phyloP scores from a whole-genome alignment of 345 rosid species.

The Hibiscus mutabilis region DNA sequence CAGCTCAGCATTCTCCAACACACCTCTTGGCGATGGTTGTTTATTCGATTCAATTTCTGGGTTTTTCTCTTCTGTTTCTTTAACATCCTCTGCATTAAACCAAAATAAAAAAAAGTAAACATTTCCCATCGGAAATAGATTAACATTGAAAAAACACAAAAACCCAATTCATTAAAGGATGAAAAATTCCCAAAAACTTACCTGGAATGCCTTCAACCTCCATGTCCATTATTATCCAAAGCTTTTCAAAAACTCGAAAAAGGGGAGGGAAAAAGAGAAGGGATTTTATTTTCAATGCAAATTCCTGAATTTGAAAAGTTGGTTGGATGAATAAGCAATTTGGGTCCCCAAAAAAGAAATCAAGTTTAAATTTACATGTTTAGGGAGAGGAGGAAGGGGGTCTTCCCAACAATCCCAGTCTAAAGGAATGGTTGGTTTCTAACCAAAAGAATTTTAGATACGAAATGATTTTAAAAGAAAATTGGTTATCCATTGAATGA shows the following conservation, averaged over 20 bases:
- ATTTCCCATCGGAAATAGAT: neutral
- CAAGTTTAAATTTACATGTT: neutral
- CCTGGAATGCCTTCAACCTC: conserved; percentile 13
- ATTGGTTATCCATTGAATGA: conserved; percentile 27
- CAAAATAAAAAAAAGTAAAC: neutral
- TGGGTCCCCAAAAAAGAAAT: neutral
- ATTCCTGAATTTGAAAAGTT: neutral
- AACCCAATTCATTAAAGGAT: neutral
- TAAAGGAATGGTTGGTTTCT: neutral
- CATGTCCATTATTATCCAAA: conserved; percentile 16
- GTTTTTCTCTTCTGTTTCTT: conserved; percentile 12
- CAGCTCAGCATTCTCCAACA: conserved; percentile 31
- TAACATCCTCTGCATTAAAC: conserved; percentile 1
- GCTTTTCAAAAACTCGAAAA: neutral
- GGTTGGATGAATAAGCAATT: neutral
- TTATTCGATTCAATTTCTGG: conserved; percentile 15
- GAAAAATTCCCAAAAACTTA: neutral
- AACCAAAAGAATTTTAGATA: neutral
- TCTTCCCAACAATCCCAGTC: neutral
- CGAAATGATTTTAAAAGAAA: neutral
- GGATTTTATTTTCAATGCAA: neutral
- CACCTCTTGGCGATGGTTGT: conserved; percentile 40
- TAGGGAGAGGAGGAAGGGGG: neutral
- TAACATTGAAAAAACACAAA: neutral
- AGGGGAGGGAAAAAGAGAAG: neutral